Evolutionary conservation across 139 green algal species (phyloP).

Genomic region (Coelastrella sp.): DNA sequence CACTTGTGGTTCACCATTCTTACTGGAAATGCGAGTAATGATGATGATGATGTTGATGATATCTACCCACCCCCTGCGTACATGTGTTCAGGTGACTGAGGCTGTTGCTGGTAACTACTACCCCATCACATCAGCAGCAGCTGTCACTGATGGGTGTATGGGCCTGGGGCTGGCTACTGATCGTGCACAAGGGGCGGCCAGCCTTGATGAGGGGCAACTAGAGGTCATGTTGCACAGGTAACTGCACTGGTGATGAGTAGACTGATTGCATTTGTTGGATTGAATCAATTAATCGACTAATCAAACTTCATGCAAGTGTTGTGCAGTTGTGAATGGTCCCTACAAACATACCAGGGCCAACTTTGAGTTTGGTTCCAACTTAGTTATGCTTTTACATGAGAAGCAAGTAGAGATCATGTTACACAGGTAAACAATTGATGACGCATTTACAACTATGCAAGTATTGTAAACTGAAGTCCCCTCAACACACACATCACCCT

Average conservation of each 20-base stretch:
- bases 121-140: slow-evolving; percentile 75
- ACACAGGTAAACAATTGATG: no score
- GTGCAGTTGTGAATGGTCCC: neutral
- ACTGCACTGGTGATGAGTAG: no score
- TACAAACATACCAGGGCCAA: no score
- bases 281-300: neutral
- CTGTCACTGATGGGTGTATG: slow-evolving; percentile 53
- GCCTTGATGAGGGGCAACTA: slow-evolving; percentile 53
- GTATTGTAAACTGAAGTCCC: no score
- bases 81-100: neutral
- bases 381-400: no score
- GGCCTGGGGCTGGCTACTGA: slow-evolving; percentile 72
- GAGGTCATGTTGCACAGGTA: slow-evolving; percentile 66
- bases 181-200: slow-evolving; percentile 71
- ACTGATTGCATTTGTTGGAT: neutral
- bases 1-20: no score
- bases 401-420: no score
- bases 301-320: neutral
- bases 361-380: no score
- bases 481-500: no score
- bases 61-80: neutral
- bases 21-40: no score
- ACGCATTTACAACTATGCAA: no score
- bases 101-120: slow-evolving; percentile 82
- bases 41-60: no score